Percentiles rank a stretch among this genome's conserved stretches.
Conservation (phyloP, 305 asterid species). For the Fraxinus floribunda region DNA sequence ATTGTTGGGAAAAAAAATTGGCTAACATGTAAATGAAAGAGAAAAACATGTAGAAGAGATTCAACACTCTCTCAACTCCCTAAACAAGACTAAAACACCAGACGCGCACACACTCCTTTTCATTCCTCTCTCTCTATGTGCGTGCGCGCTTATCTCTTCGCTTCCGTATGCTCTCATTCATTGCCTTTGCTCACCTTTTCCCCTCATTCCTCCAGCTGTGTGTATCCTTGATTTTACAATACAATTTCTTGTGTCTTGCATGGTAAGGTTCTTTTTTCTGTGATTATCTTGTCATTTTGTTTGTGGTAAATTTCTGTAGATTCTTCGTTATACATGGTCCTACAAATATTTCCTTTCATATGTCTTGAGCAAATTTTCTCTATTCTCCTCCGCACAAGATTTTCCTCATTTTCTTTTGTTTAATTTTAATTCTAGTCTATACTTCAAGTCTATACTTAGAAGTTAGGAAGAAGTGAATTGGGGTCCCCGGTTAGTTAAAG, state of each 20-base stretch:
- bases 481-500: neutral
- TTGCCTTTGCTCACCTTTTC: neutral
- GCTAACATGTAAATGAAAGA: neutral
- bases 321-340: no score
- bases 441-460: neutral
- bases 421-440: no score
- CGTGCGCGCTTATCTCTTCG: neutral
- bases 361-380: neutral
- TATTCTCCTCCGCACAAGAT: neutral
- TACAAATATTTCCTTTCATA: neutral
- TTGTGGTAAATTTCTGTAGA: neutral
- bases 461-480: neutral
- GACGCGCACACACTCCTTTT: neutral
- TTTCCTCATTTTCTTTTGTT: no score
- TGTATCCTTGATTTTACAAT: neutral
- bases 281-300: neutral
- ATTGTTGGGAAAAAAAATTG: neutral
- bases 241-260: neutral
- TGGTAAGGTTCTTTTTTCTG: neutral
- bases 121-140: neutral
- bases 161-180: neutral
- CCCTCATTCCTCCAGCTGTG: neutral
- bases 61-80: neutral
- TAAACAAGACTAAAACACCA: neutral
- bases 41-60: neutral